Evolutionary conservation across 768 basidiomycete species (phyloP).

Genomic region (Leccinum aurantiacum): DNA sequence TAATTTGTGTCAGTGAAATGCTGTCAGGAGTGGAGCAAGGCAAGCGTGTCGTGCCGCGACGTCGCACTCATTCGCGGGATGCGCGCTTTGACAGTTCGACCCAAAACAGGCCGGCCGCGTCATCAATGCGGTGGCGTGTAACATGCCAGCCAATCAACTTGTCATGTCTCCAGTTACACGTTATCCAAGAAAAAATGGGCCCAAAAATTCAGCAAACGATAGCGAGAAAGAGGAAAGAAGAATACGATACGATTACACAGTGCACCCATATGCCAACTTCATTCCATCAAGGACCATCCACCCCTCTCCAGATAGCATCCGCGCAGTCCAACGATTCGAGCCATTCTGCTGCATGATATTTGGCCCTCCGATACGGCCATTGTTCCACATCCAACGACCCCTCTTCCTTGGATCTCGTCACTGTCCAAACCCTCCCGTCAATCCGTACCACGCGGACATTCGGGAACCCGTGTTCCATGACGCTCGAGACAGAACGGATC

Average conservation of each 20-base stretch:
- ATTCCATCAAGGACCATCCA: slow-evolving; percentile 6
- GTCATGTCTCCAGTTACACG: background rate
- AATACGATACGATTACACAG: background rate
- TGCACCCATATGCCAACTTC: background rate
- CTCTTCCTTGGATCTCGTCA: slow-evolving; percentile 32
- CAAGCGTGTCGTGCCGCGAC: background rate
- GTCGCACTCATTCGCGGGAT: background rate
- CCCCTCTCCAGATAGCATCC: slow-evolving; percentile 43
- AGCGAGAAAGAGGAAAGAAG: background rate
- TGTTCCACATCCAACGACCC: slow-evolving; percentile 47
- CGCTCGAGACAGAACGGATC: slow-evolving; percentile 38
- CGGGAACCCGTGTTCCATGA: slow-evolving; percentile 62
- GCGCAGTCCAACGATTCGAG: slow-evolving; percentile 65
- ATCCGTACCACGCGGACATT: slow-evolving; percentile 57
- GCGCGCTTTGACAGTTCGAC: too few relatives aligned
- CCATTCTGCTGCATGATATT: slow-evolving; percentile 59
- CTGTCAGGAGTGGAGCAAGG: background rate
- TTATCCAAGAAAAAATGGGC: background rate
- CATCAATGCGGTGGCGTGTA: background rate
- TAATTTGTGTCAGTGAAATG: background rate
- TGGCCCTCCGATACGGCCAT: slow-evolving; percentile 55
- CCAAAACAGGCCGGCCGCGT: too few relatives aligned
- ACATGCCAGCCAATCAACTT: background rate
- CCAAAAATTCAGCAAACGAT: background rate
- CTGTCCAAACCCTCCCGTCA: slow-evolving; percentile 56